phyloP scores from a whole-genome alignment of 805 yeast species.

The Saccharomycopsis fodiens region DNA sequence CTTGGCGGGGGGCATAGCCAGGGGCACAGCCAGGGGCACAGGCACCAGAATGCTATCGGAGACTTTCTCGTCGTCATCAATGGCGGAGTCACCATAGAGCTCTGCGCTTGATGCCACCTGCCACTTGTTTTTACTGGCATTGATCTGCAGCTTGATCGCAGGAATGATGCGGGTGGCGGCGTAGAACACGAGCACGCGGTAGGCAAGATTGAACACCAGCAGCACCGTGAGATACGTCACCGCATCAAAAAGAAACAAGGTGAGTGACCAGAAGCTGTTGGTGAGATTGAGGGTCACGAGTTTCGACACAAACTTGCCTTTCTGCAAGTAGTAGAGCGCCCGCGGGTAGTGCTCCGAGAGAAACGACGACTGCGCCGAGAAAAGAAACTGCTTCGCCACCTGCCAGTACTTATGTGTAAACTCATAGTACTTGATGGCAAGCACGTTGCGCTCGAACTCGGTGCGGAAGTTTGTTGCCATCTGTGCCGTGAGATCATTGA shows the following conservation, averaged over 20 bases:
- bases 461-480: slow-evolving; percentile 28
- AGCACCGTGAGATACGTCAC: slow-evolving; percentile 68
- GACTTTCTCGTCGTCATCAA: not conserved
- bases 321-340: not conserved
- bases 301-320: not conserved
- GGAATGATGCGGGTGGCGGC: slow-evolving; percentile 95
- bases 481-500: slow-evolving; percentile 32
- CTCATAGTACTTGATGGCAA: slow-evolving; percentile 20
- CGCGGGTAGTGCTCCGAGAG: not conserved
- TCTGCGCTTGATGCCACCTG: slow-evolving; percentile 8
- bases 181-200: slow-evolving; percentile 77
- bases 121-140: slow-evolving; percentile 9
- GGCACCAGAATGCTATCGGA: too few species aligned
- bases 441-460: slow-evolving; percentile 28
- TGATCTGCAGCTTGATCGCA: slow-evolving; percentile 31
- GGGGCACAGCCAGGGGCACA: too few species aligned
- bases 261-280: slow-evolving; percentile 28
- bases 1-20: too few species aligned
- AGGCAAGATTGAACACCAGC: slow-evolving; percentile 71
- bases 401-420: slow-evolving; percentile 17
- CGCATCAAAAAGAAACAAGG: slow-evolving; percentile 40
- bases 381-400: slow-evolving; percentile 21
- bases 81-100: slow-evolving; percentile 18
- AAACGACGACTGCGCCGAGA: not conserved
- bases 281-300: slow-evolving; percentile 19